Base-by-base conservation (phyloP, 345 rosid genomes). In the Jatropha curcas region DNA sequence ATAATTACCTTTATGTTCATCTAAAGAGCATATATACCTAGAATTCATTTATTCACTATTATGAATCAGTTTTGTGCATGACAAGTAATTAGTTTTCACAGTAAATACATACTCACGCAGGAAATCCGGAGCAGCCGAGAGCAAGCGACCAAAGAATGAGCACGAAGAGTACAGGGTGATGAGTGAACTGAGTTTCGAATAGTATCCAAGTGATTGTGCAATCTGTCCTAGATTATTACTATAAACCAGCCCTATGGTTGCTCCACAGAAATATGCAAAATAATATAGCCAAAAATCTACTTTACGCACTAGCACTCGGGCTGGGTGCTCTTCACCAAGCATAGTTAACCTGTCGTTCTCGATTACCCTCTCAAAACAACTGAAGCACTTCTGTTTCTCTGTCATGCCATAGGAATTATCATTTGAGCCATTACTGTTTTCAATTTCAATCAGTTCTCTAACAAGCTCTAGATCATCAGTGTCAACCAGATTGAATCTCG, bases 151-250 rank as follows among this genome's bases (percentile, higher is more conserved):
- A 12, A 93, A 90, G 88, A 90, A 93, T 14, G 98, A 93, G 85
- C 84, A 86, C 0, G 93, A 79, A 1, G 98, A 90, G 77, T 90
- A 93, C 73, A 93, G 82, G 5, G 92, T 89, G 72, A 90, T 80
- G 0, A 93, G 74, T 3, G 85, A 77, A 61, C 71, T 77, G 6
- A 86, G 81, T 34, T 79, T 24, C 0, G 82, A 61, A 64, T 17
- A 58, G 67, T 77, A 78, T 59, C 95, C 97, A 8, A 89, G 88
- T 2, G 98, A 90, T 73, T 93, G 80, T 30, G 93, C 82, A 60
- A 93, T 88, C 82, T 93, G 98, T 17, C 98, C 98, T 24, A 93
- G 79, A 57, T 90, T 90, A 64, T 90, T 93, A 84, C 94, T 93
- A 71, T 90, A 93, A 51, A 87, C 95, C 71, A 93, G 81, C 41